phyloP scores from a whole-genome alignment of 2,329 filamentous ascomycete species.

The Aspergillus spinulosporus region DNA sequence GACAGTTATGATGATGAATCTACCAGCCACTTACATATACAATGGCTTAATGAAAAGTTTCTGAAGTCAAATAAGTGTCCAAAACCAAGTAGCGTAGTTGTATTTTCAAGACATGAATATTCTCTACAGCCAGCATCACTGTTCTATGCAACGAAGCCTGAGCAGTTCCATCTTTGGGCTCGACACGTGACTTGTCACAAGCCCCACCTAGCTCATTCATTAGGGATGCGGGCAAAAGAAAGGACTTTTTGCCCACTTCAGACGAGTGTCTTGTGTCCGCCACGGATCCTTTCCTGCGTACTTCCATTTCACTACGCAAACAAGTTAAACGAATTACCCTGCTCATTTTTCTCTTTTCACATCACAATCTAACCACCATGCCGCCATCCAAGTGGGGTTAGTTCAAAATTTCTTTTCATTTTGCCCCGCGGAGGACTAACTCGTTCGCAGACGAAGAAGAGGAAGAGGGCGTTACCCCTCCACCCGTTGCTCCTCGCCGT shows the following conservation, averaged over 20 bases:
- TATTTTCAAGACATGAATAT: too few relatives aligned
- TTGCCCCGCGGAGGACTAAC: slow-evolving; percentile 12
- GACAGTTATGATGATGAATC: slow-evolving; percentile 31
- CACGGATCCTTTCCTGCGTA: slow-evolving; percentile 2
- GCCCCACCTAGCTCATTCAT: slow-evolving; percentile 23
- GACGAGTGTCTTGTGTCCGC: slow-evolving; percentile 7
- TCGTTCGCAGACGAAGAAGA: slow-evolving; percentile 49
- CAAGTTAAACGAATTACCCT: slow-evolving; percentile 4
- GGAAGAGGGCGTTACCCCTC: slow-evolving; percentile 54
- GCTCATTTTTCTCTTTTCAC: slow-evolving; percentile 10
- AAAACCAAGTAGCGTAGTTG: too few relatives aligned
- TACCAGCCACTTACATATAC: slow-evolving; percentile 23
- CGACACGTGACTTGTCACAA: slow-evolving; percentile 22
- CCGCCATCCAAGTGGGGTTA: slow-evolving; percentile 53
- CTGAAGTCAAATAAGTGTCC: background rate
- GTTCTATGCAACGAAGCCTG: background rate
- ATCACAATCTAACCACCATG: slow-evolving; percentile 36
- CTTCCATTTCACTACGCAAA: background rate
- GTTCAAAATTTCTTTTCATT: slow-evolving; percentile 25
- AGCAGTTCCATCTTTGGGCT: slow-evolving; percentile 16
- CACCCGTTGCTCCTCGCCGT: slow-evolving; percentile 52
- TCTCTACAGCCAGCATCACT: too few relatives aligned
- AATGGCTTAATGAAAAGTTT: slow-evolving; percentile 28
- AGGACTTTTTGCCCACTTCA: slow-evolving; percentile 16
- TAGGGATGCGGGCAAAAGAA: slow-evolving; percentile 7